Base-by-base conservation (phyloP, 352 stramenopile species). In the Phytophthora pseudosyringae region DNA sequence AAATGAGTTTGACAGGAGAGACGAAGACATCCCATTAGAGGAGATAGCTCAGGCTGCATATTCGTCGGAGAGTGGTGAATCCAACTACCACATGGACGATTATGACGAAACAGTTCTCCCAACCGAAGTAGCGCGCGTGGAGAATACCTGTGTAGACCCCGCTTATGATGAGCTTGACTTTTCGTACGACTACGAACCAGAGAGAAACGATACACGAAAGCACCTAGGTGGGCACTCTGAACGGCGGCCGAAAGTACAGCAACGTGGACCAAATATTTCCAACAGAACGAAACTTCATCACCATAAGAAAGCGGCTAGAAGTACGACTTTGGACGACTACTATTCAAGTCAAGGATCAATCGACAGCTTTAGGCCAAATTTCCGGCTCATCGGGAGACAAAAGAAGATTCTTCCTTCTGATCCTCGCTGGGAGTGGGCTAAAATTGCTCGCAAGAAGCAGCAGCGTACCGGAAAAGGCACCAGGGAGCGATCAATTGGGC, bases 381-480 rank as follows among this genome's bases (percentile, higher is more conserved):
- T 86, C 10, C 73, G 78, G 13, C 59, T 86, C 9, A 25, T 64
- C 41, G 61, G 69, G 15, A 72, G 56, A 32, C 74, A 82, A 45
- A 59, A 49, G 33, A 75, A 61, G 32, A 78, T 69, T 35, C 16
- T 63, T 29, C 44, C 50, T 4, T 81, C 75, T 0, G 78, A 87
- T 69, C 73, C 78, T 55, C 73, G 73, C 11, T 87, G 62, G 50
- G 73, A 81, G 32, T 87, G 78, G 78, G 52, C 67, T 28, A 75
- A 76, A 56, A 50, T 83, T n/a, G 73, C 73, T 2, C 57, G 67
- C 4, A 69, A 70, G 38, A 77, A 81, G 32, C 55, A 77, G 25
- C 64, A 71, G 26, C 64, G 47, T 48, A 21, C 18, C 59, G 45
- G 25, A 50, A 50, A 13, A 11, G 45, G 26, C 12, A 63, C 26